Evolutionary conservation across 306 rosid genomes (phyloP), one percentile per base, ranked within the genome.

Genomic region (Ziziphus jujuba): DNA sequence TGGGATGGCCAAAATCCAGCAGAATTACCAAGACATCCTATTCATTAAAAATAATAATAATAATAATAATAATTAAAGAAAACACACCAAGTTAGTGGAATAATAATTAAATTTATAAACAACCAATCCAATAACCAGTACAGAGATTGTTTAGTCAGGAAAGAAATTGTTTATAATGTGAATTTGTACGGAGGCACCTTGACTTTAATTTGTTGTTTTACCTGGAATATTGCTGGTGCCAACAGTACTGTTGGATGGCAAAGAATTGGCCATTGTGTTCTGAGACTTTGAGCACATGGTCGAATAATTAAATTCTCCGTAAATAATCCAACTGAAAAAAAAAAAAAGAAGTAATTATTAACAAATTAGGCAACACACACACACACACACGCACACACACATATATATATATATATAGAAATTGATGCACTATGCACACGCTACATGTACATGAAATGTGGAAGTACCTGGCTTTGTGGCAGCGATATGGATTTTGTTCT

Each of bases 381-480:
- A n/a, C n/a, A n/a, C n/a, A n/a, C n/a, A n/a, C n/a, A n/a, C 21
- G 28, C 59, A 13, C 47, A n/a, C n/a, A n/a, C n/a, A n/a, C n/a
- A n/a, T n/a, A n/a, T n/a, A n/a, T n/a, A n/a, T n/a, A n/a, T n/a
- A n/a, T n/a, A n/a, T n/a, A n/a, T n/a, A 35, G 5, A 35, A 53
- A 15, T 12, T 6, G 15, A 52, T 35, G 52, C 16, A 25, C 35
- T 49, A 2, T n/a, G n/a, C n/a, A n/a, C n/a, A n/a, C n/a, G n/a
- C n/a, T n/a, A n/a, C n/a, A n/a, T n/a, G n/a, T n/a, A n/a, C n/a
- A 44, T 66, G 68, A 17, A 50, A 20, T 40, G 38, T 63, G 33
- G 47, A 68, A 21, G 20, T 77, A 92, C 97, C 93, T 89, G 90
- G 73, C 67, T n/a, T 87, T 31, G 80, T 76, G 45, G 97, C 87